These are phyloP conservation scores for Jacaranda mimosifolia DNA, from an alignment of 257 asterid genomes.

Conservation along the genomic window DNA sequence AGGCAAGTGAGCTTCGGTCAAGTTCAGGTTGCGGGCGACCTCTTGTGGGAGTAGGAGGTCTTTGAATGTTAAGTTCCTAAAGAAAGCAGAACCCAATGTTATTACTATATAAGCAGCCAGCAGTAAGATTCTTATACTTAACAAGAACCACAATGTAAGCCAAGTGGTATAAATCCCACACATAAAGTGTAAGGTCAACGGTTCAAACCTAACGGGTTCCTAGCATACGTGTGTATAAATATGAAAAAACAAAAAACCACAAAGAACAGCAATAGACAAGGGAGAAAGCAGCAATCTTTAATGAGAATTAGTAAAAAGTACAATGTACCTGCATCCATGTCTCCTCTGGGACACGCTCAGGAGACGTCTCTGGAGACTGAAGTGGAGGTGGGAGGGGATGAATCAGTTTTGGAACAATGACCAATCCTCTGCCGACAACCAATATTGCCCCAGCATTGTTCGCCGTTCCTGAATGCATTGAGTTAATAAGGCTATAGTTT, in stretches of 20 bases:
- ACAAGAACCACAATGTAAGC: too few relatives aligned
- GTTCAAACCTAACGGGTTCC: too few relatives aligned
- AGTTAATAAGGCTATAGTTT: slow-evolving; percentile 34
- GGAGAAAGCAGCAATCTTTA: not conserved
- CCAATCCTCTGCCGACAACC: slow-evolving; percentile 95
- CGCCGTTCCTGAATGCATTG: slow-evolving; percentile 80
- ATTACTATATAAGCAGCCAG: not conserved
- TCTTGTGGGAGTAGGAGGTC: slow-evolving; percentile 98
- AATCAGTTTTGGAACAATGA: slow-evolving; percentile 90
- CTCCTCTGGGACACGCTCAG: slow-evolving; percentile 82
- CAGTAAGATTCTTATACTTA: not conserved
- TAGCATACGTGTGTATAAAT: too few relatives aligned
- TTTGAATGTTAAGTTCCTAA: slow-evolving; percentile 96
- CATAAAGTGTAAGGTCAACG: too few relatives aligned
- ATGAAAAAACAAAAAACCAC: too few relatives aligned
- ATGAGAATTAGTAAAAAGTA: not conserved
- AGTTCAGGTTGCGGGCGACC: slow-evolving; percentile 97
- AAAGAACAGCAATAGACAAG: not conserved
- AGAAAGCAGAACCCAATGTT: slow-evolving; percentile 33
- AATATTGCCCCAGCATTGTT: slow-evolving; percentile 97
- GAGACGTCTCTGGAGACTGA: slow-evolving; percentile 95
- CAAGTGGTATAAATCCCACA: too few relatives aligned
- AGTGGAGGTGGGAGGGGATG: slow-evolving; percentile 99
- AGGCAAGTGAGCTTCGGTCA: slow-evolving; percentile 91
- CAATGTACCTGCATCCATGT: slow-evolving; percentile 96